These are phyloP conservation scores for Sphagnum tenellum DNA, from an alignment of 225 moss, liverwort and hornwort species.

Conservation along the genomic window DNA sequence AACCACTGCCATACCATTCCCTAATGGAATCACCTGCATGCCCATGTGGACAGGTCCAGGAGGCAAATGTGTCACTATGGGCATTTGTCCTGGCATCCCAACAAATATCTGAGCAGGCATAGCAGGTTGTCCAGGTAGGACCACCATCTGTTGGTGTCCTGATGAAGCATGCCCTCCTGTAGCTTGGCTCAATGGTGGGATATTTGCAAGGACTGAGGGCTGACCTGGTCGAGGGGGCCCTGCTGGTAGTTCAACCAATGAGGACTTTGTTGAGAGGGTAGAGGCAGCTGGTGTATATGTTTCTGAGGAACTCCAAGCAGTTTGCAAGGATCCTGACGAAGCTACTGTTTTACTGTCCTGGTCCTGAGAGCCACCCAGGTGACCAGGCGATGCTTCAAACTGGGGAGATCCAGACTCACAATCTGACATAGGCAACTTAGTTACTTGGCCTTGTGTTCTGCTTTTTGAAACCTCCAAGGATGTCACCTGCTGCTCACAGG, in stretches of 20 bases:
- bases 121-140: constrained; percentile 12
- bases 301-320: constrained; percentile 7
- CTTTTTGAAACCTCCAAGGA: not conserved
- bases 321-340: constrained; percentile 2
- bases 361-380: constrained; percentile 8
- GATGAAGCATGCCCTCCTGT: constrained; percentile 9
- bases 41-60: constrained; percentile 17
- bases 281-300: constrained; percentile 10
- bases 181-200: constrained; percentile 1
- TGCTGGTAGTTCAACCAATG: constrained; percentile 9
- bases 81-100: constrained; percentile 22
- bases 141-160: constrained; percentile 13
- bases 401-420: not conserved
- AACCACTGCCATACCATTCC: constrained; percentile 13
- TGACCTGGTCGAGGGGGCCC: constrained; percentile 15
- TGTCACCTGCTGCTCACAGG: not conserved
- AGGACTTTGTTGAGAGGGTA: constrained; percentile 9
- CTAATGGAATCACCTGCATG: constrained; percentile 18
- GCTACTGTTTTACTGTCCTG: constrained; percentile 5
- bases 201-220: not conserved
- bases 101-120: not conserved
- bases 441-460: not conserved
- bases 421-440: not conserved
- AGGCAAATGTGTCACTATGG: constrained; percentile 2
- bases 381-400: not conserved